phyloP scores from a whole-genome alignment of 345 rosid species.

The Pistacia vera region DNA sequence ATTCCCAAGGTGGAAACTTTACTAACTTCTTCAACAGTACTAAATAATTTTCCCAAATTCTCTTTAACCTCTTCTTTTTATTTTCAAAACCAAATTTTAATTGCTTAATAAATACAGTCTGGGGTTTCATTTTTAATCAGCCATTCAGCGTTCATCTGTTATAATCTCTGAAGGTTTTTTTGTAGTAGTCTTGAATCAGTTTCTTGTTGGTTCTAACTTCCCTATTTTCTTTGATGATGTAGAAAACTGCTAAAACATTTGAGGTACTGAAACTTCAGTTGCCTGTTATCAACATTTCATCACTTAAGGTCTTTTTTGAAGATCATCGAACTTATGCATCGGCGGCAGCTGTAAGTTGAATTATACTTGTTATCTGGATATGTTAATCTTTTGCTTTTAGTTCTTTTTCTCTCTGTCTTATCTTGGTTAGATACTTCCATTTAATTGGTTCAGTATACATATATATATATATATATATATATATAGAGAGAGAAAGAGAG shows the following conservation, averaged over 20 bases:
- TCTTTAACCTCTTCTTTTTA: not conserved
- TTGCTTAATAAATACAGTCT: not conserved
- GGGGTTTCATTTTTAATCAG: not conserved
- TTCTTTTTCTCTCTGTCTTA: slow-evolving; percentile 5
- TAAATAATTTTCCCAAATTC: not conserved
- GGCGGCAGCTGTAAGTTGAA: slow-evolving; percentile 74
- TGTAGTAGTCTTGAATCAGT: slow-evolving; percentile 4
- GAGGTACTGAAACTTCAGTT: slow-evolving; percentile 75
- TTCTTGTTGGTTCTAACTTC: slow-evolving; percentile 15
- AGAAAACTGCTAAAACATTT: slow-evolving; percentile 88
- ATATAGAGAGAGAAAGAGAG: too few species aligned
- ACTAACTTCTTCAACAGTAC: not conserved
- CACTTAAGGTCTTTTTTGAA: slow-evolving; percentile 82
- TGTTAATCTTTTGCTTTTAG: not conserved
- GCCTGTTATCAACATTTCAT: slow-evolving; percentile 75
- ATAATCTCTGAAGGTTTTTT: not conserved
- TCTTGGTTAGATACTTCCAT: slow-evolving; percentile 17
- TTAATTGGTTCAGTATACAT: not conserved
- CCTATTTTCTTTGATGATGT: slow-evolving; percentile 31
- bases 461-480: not conserved
- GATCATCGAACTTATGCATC: slow-evolving; percentile 96
- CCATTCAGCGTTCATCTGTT: not conserved
- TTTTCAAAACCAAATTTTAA: not conserved
- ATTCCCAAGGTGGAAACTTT: not conserved
- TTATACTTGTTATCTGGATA: slow-evolving; percentile 9